Base-by-base conservation (phyloP, 257 asterid genomes). In the Gentiana macrophylla region DNA sequence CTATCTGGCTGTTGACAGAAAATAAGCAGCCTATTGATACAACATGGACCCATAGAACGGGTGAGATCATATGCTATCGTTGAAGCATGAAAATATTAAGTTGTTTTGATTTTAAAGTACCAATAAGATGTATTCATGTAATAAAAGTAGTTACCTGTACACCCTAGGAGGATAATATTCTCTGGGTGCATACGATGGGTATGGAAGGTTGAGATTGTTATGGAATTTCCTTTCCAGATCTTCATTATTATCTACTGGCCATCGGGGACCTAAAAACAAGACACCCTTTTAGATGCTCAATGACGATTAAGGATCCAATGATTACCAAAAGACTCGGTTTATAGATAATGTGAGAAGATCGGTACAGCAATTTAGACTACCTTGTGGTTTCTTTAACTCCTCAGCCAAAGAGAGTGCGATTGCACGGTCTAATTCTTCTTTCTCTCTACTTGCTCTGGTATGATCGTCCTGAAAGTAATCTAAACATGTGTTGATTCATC, bases 341-440 rank as follows among this genome's bases (percentile, higher is more conserved):
- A 15, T 15, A 24, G 24, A 24, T 24, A 24, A 24, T 24, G 1
- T 24, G 24, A 24, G 6, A 33, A 46, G 45, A 36, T 11, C 4
- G 11, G 50, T 32, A 44, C 2, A 33, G 49, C 49, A 6, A 49
- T 44, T 24, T 12, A 32, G 48, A 53, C 45, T 63, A 84, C 88
- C 96, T 52, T 62, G 75, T 60, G 94, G 86, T 63, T 78, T 74
- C 72, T 74, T 82, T 55, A 77, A 67, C 74, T 79, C 89, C 66
- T 88, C 99, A 34, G 85, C 76, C 64, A 83, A 62, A 65, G 99
- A 85, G 45, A 77, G 91, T 33, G 93, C 91, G 68, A 80, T 80
- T 49, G 97, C 97, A 51, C 84, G 86, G 56, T 92, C 94, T 52
- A 92, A 57, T 68, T 92, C 99, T 70, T 85, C 94, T 56, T 78